Percentiles rank a stretch among this genome's conserved stretches.
These are phyloP conservation scores for Fraxinus dipetala DNA, from an alignment of 305 asterid genomes.

Conservation along the genomic window DNA sequence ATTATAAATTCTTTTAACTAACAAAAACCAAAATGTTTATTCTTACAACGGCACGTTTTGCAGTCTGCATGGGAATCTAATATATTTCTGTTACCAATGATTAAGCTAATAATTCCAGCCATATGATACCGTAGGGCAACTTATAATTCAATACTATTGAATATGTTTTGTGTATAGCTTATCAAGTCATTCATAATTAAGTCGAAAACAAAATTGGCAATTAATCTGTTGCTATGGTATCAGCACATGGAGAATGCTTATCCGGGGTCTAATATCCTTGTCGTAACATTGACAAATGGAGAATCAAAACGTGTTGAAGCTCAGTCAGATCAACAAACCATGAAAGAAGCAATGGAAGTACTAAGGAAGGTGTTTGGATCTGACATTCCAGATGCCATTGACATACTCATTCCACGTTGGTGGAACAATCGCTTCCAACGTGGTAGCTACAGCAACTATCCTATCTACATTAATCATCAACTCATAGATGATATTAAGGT, in stretches of 20 bases:
- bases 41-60: neutral
- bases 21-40: neutral
- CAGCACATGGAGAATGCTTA: constrained; percentile 97
- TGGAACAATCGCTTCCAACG: constrained; percentile 88
- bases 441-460: constrained; percentile 87
- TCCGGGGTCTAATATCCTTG: constrained; percentile 80
- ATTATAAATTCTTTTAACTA: neutral
- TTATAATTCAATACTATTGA: neutral
- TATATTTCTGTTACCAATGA: neutral
- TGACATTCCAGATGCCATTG: constrained; percentile 60
- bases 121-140: constrained; percentile 5
- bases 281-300: constrained; percentile 80
- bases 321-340: constrained; percentile 68
- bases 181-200: neutral
- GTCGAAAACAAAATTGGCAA: constrained; percentile 18
- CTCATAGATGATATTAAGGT: constrained; percentile 70
- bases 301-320: constrained; percentile 85
- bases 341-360: constrained; percentile 84
- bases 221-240: constrained; percentile 25
- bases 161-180: neutral
- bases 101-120: neutral
- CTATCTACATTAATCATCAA: constrained; percentile 55
- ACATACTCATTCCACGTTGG: constrained; percentile 87
- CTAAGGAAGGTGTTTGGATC: constrained; percentile 78
- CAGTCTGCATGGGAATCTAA: neutral